Evolutionary conservation across 176 grass and related monocot species (phyloP), one percentile per base, ranked within the genome.

Genomic region (Zoysia japonica): DNA sequence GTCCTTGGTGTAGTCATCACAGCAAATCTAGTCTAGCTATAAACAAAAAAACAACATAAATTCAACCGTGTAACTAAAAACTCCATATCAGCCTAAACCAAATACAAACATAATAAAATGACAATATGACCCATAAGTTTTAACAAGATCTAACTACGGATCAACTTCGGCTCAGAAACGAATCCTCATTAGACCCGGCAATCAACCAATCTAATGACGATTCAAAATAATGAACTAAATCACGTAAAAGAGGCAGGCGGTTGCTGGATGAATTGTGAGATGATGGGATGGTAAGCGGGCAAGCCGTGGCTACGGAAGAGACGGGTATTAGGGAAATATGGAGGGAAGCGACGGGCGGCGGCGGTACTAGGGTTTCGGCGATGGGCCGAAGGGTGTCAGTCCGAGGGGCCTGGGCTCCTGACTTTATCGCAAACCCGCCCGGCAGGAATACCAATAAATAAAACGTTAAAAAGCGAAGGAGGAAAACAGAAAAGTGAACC

Each of bases 291-390:
- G 28, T 35, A 5, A 49, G 38, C 63, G 13, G 57, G 1, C 5
- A 17, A 14, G 17, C 0, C 3, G 7, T 10, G 2, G 17, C 9
- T 3, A 10, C 52, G 4, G 11, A 11, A 9, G 13, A 19, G 9
- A 37, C 28, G 28, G 28, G 28, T 28, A 28, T 28, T 28, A 28
- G 28, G 28, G 28, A 28, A 28, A 28, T 28, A 28, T 28, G 28
- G 28, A 28, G 28, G 28, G 28, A 39, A 6, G 39, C 6, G 28
- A 0, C 1, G 28, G 59, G 37, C 12, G 13, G 68, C 15, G 63
- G 81, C 64, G 76, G 70, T 43, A 52, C 35, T 85, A 88, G 87
- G 87, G 65, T 84, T 84, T 70, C 48, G 28, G 74, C 11, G 74
- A 9, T 47, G 40, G 47, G 75, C 10, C 64, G 44, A 64, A 28